phyloP scores from a whole-genome alignment of 768 basidiomycete genomes.

The Mycena pura region DNA sequence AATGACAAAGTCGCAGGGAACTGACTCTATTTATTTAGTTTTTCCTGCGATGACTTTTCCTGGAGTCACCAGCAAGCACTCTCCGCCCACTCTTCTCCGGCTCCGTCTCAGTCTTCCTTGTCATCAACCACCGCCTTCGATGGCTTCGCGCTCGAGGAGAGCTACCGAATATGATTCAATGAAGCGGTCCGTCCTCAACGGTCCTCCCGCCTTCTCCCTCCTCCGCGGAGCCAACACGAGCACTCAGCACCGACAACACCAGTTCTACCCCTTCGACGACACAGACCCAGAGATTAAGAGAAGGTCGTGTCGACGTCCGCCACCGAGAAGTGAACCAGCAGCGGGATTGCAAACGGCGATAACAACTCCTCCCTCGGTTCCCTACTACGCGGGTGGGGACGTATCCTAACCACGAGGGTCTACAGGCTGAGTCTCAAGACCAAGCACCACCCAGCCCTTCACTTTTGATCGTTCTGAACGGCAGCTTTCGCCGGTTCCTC shows the following conservation, averaged over 20 bases:
- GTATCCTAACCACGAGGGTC: slow-evolving; percentile 8
- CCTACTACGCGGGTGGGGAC: slow-evolving; percentile 2
- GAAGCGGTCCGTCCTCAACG: slow-evolving; percentile 11
- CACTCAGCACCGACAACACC: slow-evolving; percentile 13
- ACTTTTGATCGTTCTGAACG: slow-evolving; percentile 17
- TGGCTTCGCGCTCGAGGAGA: slow-evolving; percentile 14
- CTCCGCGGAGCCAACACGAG: slow-evolving; percentile 25
- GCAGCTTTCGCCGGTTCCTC: slow-evolving; percentile 10
- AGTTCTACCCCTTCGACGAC: slow-evolving; percentile 20
- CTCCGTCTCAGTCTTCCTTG: slow-evolving; percentile 16
- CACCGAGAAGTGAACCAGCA: too few species aligned
- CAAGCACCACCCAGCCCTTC: slow-evolving; percentile 19
- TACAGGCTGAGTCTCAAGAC: neutral
- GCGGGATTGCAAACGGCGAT: neutral
- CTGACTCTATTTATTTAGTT: slow-evolving; percentile 10
- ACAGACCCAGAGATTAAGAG: too few species aligned
- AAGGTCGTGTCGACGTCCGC: too few species aligned
- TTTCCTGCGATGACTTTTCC: slow-evolving; percentile 22
- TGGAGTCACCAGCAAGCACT: neutral
- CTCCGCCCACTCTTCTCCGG: slow-evolving; percentile 20
- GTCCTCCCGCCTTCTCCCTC: slow-evolving; percentile 11
- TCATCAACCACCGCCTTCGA: slow-evolving; percentile 24
- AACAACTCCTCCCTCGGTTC: neutral
- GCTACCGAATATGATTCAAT: neutral
- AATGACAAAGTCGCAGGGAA: neutral